Conservation (phyloP, 129 eudicot genomes). For the Tagetes patula region DNA sequence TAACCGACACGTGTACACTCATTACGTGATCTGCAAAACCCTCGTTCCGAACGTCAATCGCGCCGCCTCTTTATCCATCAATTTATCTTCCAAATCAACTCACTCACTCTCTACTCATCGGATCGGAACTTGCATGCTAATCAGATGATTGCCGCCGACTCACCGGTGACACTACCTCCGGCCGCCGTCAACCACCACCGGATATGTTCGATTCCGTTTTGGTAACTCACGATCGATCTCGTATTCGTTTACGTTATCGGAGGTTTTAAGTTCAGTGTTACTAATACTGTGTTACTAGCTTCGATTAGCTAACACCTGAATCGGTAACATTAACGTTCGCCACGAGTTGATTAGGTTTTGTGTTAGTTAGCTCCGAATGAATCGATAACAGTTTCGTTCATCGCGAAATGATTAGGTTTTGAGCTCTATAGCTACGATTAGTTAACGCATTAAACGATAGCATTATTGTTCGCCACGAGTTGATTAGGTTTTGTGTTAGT, state of each 20-base stretch:
- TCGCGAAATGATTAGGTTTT: constrained; percentile 24
- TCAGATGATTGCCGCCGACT: constrained; percentile 28
- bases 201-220: constrained; percentile 48
- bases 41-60: constrained; percentile 8
- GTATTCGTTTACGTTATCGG: constrained; percentile 26
- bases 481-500: too few relatives aligned
- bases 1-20: constrained; percentile 49
- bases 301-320: too few relatives aligned
- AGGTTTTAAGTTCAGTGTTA: too few relatives aligned
- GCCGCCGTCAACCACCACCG: not conserved
- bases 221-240: constrained; percentile 47
- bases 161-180: constrained; percentile 24
- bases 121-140: constrained; percentile 21
- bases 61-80: constrained; percentile 15
- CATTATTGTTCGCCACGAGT: too few relatives aligned
- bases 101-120: constrained; percentile 8
- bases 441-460: too few relatives aligned
- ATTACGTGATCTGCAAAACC: constrained; percentile 35
- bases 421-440: not conserved
- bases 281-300: too few relatives aligned
- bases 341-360: too few relatives aligned
- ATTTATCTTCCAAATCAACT: constrained; percentile 13
- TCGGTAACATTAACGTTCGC: too few relatives aligned
- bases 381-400: too few relatives aligned
- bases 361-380: too few relatives aligned